A percentile compares a stretch with the other conserved stretches of the same genome.
phyloP scores from a whole-genome alignment of 1,284 basidiomycete genomes.

The Xanthoconium separans region DNA sequence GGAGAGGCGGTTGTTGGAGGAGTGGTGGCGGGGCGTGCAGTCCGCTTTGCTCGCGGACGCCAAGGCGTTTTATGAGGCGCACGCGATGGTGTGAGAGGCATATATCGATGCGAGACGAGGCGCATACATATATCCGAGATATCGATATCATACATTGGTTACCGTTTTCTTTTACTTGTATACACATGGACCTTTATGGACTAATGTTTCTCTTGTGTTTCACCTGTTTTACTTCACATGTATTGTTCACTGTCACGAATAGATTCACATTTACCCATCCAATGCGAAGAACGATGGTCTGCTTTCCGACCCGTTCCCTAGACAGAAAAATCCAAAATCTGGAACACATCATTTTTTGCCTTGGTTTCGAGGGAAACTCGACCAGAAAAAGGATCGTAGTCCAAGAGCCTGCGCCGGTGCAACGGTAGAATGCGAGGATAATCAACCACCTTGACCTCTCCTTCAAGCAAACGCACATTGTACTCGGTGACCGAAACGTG shows the following conservation, averaged over 20 bases:
- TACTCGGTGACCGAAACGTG: no score
- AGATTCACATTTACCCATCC: not conserved
- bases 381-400: no score
- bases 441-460: no score
- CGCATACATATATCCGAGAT: conserved; percentile 2
- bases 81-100: conserved; percentile 17
- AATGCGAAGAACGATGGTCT: not conserved
- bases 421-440: no score
- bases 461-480: no score
- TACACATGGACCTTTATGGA: conserved; percentile 1
- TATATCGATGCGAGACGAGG: not conserved
- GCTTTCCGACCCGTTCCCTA: no score
- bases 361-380: no score
- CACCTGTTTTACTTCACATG: not conserved
- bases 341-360: no score
- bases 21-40: conserved; percentile 61
- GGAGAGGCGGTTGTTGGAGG: conserved; percentile 54
- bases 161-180: conserved; percentile 1
- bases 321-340: no score
- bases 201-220: not conserved
- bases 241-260: not conserved
- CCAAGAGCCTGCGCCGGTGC: no score
- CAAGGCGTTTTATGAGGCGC: conserved; percentile 51
- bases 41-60: conserved; percentile 49
- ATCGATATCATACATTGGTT: not conserved